Evolutionary conservation across 2,329 filamentous ascomycete genomes (phyloP).

Genomic region (Fusarium equiseti): DNA sequence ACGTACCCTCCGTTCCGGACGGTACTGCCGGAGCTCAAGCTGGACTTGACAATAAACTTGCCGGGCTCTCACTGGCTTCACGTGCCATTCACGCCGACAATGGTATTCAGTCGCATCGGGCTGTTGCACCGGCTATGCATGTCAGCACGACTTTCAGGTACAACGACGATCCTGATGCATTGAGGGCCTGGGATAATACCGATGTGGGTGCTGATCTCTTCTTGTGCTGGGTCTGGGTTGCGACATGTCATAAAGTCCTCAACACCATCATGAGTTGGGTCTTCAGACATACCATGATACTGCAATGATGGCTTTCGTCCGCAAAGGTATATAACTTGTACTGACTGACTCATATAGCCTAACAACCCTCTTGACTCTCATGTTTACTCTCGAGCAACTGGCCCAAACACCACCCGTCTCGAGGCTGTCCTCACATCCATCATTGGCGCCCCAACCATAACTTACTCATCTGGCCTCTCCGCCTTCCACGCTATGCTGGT

Average conservation of each 20-base stretch:
- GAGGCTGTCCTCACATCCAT: slow-evolving; percentile 84
- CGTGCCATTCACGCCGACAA: slow-evolving; percentile 87
- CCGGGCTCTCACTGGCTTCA: slow-evolving; percentile 68
- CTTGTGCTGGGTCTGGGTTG: background rate
- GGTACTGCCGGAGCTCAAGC: slow-evolving; percentile 17
- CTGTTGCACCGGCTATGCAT: slow-evolving; percentile 90
- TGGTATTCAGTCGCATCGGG: slow-evolving; percentile 76
- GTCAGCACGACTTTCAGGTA: slow-evolving; percentile 94
- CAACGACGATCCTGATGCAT: slow-evolving; percentile 73
- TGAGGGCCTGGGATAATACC: slow-evolving; percentile 65
- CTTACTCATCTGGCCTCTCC: slow-evolving; percentile 86
- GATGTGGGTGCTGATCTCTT: slow-evolving; percentile 61
- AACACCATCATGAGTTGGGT: background rate
- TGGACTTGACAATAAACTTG: slow-evolving; percentile 27
- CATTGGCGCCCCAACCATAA: slow-evolving; percentile 76
- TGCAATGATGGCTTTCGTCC: background rate
- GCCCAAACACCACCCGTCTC: slow-evolving; percentile 85
- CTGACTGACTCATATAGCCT: slow-evolving; percentile 54
- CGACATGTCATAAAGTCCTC: background rate
- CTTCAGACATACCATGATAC: background rate
- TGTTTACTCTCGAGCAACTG: slow-evolving; percentile 85
- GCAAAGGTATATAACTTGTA: background rate
- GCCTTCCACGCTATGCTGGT: slow-evolving; percentile 90
- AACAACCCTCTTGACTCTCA: slow-evolving; percentile 70
- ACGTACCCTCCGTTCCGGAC: slow-evolving; percentile 12